Percentiles rank a stretch among this genome's conserved stretches.
Evolutionary conservation across 139 green algal species (phyloP).

Genomic region (Deuterostichococcus epilithicus): DNA sequence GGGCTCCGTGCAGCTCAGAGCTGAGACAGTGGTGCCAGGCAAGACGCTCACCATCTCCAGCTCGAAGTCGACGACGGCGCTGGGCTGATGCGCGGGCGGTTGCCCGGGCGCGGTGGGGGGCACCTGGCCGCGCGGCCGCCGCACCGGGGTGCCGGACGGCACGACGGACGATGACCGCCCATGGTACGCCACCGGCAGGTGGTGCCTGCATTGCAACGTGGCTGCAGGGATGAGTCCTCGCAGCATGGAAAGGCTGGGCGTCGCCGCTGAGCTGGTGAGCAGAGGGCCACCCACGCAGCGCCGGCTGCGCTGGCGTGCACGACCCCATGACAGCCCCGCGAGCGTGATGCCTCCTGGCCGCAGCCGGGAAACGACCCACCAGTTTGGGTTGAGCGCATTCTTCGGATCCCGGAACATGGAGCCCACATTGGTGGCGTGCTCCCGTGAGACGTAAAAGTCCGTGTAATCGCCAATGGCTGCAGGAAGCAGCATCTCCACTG

Average conservation of each 20-base stretch:
- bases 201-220: slow-evolving; percentile 51
- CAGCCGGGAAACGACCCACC: slow-evolving; percentile 37
- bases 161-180: slow-evolving; percentile 86
- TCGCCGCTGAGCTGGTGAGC: not conserved
- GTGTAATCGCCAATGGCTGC: slow-evolving; percentile 87
- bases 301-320: not conserved
- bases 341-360: not conserved
- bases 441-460: slow-evolving; percentile 88
- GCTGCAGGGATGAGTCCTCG: too few species aligned
- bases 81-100: slow-evolving; percentile 40
- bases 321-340: not conserved
- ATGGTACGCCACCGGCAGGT: slow-evolving; percentile 91
- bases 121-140: slow-evolving; percentile 57
- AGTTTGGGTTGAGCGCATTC: slow-evolving; percentile 81
- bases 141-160: slow-evolving; percentile 69
- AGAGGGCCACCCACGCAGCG: not conserved
- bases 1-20: not conserved
- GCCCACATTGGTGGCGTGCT: slow-evolving; percentile 86
- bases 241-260: not conserved
- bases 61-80: slow-evolving; percentile 79
- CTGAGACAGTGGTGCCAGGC: not conserved
- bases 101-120: not conserved
- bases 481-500: slow-evolving; percentile 76
- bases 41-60: slow-evolving; percentile 83
- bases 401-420: slow-evolving; percentile 72